A percentile compares a stretch with the other conserved stretches of the same genome.
phyloP scores from a whole-genome alignment of 768 basidiomycete species.

The Xerocomellus intermedius region DNA sequence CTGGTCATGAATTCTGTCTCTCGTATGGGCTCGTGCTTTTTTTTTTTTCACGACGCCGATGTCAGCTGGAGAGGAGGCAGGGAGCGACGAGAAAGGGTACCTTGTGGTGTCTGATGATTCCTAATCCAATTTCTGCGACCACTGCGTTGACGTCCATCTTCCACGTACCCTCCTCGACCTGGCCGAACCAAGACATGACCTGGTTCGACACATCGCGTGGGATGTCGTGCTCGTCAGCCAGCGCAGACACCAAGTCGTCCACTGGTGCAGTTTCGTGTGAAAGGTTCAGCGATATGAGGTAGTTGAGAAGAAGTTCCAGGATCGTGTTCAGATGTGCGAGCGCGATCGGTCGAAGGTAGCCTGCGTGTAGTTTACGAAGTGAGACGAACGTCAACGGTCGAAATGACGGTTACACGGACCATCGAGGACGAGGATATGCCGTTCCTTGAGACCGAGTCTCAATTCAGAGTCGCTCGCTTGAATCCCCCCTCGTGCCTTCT shows the following conservation, averaged over 20 bases:
- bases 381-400: not conserved
- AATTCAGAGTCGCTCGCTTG: constrained; percentile 86
- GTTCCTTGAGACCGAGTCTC: constrained; percentile 57
- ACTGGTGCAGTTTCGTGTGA: constrained; percentile 51
- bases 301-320: constrained; percentile 72
- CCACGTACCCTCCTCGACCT: constrained; percentile 56
- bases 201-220: constrained; percentile 58
- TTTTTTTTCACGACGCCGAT: constrained; percentile 24
- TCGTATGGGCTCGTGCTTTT: constrained; percentile 57
- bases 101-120: constrained; percentile 61
- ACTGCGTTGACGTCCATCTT: constrained; percentile 58
- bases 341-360: constrained; percentile 71
- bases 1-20: constrained; percentile 54
- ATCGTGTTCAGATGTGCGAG: constrained; percentile 63
- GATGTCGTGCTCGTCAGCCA: constrained; percentile 75
- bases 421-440: constrained; percentile 69
- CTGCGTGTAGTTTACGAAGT: constrained; percentile 34
- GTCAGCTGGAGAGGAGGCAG: not conserved
- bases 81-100: constrained; percentile 32
- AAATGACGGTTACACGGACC: constrained; percentile 38
- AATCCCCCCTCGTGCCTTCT: constrained; percentile 58
- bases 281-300: constrained; percentile 63
- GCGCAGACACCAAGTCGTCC: constrained; percentile 54
- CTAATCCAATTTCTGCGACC: constrained; percentile 75
- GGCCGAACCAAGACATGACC: constrained; percentile 83